Evolutionary conservation across 2,329 filamentous ascomycete species (phyloP), one percentile per base, ranked within the genome.

Genomic region (Juglanconis juglandina): DNA sequence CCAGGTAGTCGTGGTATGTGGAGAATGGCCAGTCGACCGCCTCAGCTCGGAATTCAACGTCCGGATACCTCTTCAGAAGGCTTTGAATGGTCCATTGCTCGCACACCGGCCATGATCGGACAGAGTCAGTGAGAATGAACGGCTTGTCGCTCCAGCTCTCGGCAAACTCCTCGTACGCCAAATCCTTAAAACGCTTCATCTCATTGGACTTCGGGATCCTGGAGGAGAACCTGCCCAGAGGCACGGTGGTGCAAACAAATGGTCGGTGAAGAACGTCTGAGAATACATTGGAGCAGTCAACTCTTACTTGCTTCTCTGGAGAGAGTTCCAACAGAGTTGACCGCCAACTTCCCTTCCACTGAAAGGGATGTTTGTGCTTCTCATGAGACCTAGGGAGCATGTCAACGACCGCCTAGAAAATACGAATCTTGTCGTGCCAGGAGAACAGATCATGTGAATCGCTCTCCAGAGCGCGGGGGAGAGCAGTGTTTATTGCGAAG

Each of bases 191-290:
- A 11, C 90, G 85, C 3, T 81, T 71, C 56, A 98, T 96, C 66
- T 86, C 78, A 71, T 97, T 97, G 42, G 77, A 73, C 39, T 75
- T 67, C 2, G 93, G 92, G 42, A 97, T 96, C 54, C 83, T 84
- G 32, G 79, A 79, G 8, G 86, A 82, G 71, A 88, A 96, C 2
- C 84, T 83, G 6, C 77, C 72, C 46, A 96, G 76, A 2, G 83
- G 75, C 34, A 92, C 87, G 70, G 96, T 86, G 50, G 91, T 89
- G 77, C 94, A 98, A 66, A 91, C 88, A 72, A 96, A 98, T 0
- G 94, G 94, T 9, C 93, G 86, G 73, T 97, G 91, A 32, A 98
- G 81, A 7, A 90, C 87, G 74, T 99, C 94, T 13, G 94, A 97
- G 73, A 91, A 98, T 55, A 98, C 86, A 68, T 87, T 85, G 55